Percentiles rank a stretch among this genome's conserved stretches.
phyloP scores from a whole-genome alignment of 73 alveolate genomes.

The Uronychia binucleata region DNA sequence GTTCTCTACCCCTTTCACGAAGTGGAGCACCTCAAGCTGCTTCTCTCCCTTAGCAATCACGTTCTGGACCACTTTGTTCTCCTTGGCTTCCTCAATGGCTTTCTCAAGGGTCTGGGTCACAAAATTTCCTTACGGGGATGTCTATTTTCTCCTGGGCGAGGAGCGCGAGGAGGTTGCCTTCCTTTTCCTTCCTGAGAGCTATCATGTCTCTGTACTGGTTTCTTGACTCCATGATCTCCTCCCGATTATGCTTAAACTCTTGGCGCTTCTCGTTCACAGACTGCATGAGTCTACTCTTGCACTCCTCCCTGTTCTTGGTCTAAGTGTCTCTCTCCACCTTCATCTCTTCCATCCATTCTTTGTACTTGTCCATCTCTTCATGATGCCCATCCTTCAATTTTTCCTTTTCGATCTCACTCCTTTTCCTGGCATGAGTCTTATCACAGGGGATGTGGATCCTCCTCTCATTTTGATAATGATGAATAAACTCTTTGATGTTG shows the following conservation, averaged over 20 bases:
- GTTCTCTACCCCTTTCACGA: conserved; percentile 57
- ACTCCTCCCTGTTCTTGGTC: conserved; percentile 31
- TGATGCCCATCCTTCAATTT: conserved; percentile 22
- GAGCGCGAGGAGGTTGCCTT: conserved; percentile 36
- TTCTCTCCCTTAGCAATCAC: conserved; percentile 49
- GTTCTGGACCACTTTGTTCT: conserved; percentile 37
- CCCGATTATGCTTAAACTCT: conserved; percentile 19
- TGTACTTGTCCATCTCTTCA: conserved; percentile 32
- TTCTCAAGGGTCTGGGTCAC: conserved; percentile 9
- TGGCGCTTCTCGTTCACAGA: not conserved
- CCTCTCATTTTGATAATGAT: conserved; percentile 62
- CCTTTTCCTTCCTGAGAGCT: conserved; percentile 55
- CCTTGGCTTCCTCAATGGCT: conserved; percentile 64
- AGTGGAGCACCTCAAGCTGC: conserved; percentile 43
- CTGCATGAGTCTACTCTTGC: conserved; percentile 1
- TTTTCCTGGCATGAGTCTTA: conserved; percentile 52
- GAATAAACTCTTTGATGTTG: conserved; percentile 52
- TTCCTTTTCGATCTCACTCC: conserved; percentile 43
- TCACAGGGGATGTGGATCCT: conserved; percentile 42
- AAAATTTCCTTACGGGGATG: conserved; percentile 4
- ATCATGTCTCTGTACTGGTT: conserved; percentile 64
- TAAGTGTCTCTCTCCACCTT: conserved; percentile 20
- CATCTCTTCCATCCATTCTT: conserved; percentile 35
- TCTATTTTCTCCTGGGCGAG: conserved; percentile 60
- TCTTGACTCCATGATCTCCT: conserved; percentile 29